These are phyloP conservation scores for Plasmodiophora brassicae DNA, from an alignment of 208 protist genomes.

Conservation along the genomic window DNA sequence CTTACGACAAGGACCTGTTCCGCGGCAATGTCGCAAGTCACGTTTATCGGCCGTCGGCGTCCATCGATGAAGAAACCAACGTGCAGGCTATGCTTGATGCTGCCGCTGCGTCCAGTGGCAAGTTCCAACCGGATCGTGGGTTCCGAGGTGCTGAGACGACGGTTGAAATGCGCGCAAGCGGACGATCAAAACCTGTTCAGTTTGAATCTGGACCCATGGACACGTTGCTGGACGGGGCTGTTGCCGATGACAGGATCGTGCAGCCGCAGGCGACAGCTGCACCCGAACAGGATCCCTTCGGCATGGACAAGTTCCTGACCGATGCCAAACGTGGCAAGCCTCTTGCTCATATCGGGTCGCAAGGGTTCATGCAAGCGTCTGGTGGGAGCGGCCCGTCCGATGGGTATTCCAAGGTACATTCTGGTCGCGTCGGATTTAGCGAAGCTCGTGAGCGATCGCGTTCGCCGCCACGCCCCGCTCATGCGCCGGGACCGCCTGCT, in stretches of 20 bases:
- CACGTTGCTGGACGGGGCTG: conserved; percentile 44
- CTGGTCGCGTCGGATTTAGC: too few relatives aligned
- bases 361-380: neutral
- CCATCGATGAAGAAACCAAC: conserved; percentile 40
- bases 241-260: neutral
- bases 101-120: neutral
- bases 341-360: neutral
- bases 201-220: conserved; percentile 47
- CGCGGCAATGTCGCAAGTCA: conserved; percentile 34
- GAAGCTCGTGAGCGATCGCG: too few relatives aligned
- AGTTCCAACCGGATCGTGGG: conserved; percentile 47
- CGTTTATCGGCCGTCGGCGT: conserved; percentile 58
- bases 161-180: neutral
- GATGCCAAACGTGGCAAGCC: conserved; percentile 41
- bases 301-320: conserved; percentile 56
- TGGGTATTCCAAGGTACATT: too few relatives aligned
- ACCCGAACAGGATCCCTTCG: conserved; percentile 60
- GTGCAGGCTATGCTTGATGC: conserved; percentile 39
- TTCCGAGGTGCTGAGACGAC: conserved; percentile 48
- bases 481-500: too few relatives aligned
- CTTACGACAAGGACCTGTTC: conserved; percentile 74
- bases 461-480: too few relatives aligned
- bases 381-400: neutral
- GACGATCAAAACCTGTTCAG: neutral
- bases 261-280: neutral